Percentiles rank a stretch among this genome's conserved stretches.
Evolutionary conservation across 2,329 filamentous ascomycete genomes (phyloP).

Genomic region (Rutstroemia sp.): DNA sequence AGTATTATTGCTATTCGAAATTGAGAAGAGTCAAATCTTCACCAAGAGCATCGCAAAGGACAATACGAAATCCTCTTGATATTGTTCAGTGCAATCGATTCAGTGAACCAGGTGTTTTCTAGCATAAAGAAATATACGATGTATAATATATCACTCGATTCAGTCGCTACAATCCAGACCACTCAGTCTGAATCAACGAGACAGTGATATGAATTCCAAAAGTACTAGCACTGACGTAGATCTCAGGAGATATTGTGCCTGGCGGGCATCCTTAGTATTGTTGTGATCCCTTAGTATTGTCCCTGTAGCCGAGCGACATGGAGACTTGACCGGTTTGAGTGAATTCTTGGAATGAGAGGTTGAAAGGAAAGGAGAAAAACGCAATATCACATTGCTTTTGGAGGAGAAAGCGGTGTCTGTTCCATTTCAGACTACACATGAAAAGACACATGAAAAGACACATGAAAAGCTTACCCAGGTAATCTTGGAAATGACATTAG

Average conservation of each 20-base stretch:
- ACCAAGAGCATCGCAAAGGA: neutral
- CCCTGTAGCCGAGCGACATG: constrained; percentile 5
- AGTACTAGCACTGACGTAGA: neutral
- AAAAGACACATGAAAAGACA: too few species aligned
- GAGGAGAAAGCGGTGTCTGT: too few species aligned
- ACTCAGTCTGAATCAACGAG: neutral
- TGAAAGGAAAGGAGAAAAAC: constrained; percentile 18
- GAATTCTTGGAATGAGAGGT: neutral
- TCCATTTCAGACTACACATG: too few species aligned
- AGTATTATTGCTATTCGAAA: neutral
- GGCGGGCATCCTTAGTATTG: constrained; percentile 4
- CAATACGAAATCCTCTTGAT: constrained; percentile 4
- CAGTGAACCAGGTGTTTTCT: neutral
- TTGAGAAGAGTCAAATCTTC: neutral
- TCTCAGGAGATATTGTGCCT: neutral
- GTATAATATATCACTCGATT: neutral
- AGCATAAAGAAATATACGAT: neutral
- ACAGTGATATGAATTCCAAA: neutral
- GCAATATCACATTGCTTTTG: constrained; percentile 34
- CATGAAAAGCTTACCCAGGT: too few species aligned
- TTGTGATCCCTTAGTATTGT: constrained; percentile 7
- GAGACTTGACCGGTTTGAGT: neutral
- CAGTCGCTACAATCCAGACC: too few species aligned
- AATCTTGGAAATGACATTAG: too few species aligned
- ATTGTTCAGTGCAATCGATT: neutral